Base-by-base conservation (phyloP, 345 rosid genomes). In the Eucalyptus sp. region DNA sequence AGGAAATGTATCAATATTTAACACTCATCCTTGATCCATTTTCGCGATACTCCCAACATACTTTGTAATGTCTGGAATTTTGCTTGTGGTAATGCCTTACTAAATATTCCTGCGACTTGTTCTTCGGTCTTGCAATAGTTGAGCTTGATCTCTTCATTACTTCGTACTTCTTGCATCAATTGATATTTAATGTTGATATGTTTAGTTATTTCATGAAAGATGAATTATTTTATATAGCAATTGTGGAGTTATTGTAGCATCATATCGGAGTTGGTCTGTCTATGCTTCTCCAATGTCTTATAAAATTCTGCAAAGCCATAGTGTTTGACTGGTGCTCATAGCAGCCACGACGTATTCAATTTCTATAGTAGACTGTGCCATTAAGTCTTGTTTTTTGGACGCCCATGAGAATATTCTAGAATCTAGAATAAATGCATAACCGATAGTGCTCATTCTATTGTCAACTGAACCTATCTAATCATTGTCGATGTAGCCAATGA, bases 181-280 rank as follows among this genome's bases (percentile, higher is more conserved):
- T 60, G 33, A 62, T 62, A 62, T 62, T 27, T 62, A 0, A 27
- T 62, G 68, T 29, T 1, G 8, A 62, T 27, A 62, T 13, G 8
- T 62, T 62, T 62, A 62, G 16, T 62, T 13, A 13, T 62, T 62
- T 62, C 68, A 62, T 62, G 5, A 62, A 27, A 62, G 31, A 0
- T 13, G 33, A 29, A 62, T 62, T 27, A 17, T 62, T 62, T 62
- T 12, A 62, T 27, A 62, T 29, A 27, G 8, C 31, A 29, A 62
- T 62, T 62, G 31, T 29, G 31, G 16, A 62, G 16, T 27, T 62
- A 6, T 62, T 3, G 68, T 62, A 27, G 33, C 33, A 62, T 62
- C n/a, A 27, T 62, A 29, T 62, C 13, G 8, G 31, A 13, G 16
- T 13, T 8, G 0, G 4, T 13, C 31, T 11, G 0, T 62, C 25